A percentile compares a stretch with the other conserved stretches of the same genome.
phyloP scores from a whole-genome alignment of 1,139 yeast species.

The Meyerozyma elateridarum region DNA sequence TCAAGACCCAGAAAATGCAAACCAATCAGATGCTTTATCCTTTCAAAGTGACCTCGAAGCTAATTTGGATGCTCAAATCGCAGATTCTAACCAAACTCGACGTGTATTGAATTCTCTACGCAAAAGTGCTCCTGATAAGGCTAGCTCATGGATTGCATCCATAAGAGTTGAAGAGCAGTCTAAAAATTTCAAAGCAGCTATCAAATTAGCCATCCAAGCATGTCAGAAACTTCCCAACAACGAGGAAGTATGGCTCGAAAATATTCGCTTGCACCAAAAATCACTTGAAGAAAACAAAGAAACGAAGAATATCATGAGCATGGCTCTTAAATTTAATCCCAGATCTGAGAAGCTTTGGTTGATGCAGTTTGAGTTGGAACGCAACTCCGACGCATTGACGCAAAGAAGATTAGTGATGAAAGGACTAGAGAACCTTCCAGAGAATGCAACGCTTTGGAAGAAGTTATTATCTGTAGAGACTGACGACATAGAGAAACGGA shows the following conservation, averaged over 20 bases:
- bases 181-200: slow-evolving; percentile 53
- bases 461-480: slow-evolving; percentile 45
- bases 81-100: slow-evolving; percentile 57
- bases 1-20: slow-evolving; percentile 7
- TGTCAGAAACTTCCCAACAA: slow-evolving; percentile 61
- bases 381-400: slow-evolving; percentile 36
- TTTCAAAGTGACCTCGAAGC: slow-evolving; percentile 7
- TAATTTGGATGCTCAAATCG: slow-evolving; percentile 18
- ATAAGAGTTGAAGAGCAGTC: slow-evolving; percentile 76
- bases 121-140: slow-evolving; percentile 65
- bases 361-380: slow-evolving; percentile 63
- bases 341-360: slow-evolving; percentile 66
- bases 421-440: slow-evolving; percentile 53
- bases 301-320: slow-evolving; percentile 56
- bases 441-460: slow-evolving; percentile 48
- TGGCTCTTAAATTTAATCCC: slow-evolving; percentile 58
- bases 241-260: slow-evolving; percentile 82
- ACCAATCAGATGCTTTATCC: slow-evolving; percentile 5
- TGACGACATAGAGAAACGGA: slow-evolving; percentile 41
- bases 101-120: slow-evolving; percentile 63
- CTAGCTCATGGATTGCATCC: slow-evolving; percentile 85
- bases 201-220: slow-evolving; percentile 61
- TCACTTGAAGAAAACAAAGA: slow-evolving; percentile 35
- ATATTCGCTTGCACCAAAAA: slow-evolving; percentile 56
- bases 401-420: slow-evolving; percentile 57